A percentile compares a stretch with the other conserved stretches of the same genome.
These are phyloP conservation scores for Astragalus membranaceus DNA, from an alignment of 306 rosid genomes.

Conservation along the genomic window DNA sequence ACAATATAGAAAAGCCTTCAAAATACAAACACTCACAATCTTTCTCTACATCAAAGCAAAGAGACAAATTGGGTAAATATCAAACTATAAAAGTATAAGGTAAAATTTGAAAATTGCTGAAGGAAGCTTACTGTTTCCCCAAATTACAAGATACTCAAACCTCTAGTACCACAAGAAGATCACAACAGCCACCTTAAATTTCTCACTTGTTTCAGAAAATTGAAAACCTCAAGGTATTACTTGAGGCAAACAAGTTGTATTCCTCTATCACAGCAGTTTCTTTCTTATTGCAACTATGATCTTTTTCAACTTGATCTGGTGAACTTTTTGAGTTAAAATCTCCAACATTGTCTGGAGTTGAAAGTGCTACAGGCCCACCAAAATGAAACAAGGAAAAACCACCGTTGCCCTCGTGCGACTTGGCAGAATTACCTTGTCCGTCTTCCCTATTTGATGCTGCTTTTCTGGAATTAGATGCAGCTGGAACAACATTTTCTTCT, in stretches of 20 bases:
- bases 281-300: conserved; percentile 47
- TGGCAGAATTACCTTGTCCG: conserved; percentile 40
- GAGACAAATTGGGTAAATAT: conserved; percentile 46
- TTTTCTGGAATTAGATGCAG: conserved; percentile 32
- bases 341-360: conserved; percentile 31
- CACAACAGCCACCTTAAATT: conserved; percentile 51
- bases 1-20: conserved; percentile 17
- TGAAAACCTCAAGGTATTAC: conserved; percentile 62
- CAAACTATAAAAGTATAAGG: conserved; percentile 38
- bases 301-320: conserved; percentile 40
- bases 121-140: conserved; percentile 63
- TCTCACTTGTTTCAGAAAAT: conserved; percentile 58
- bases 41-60: conserved; percentile 46
- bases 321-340: conserved; percentile 33
- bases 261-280: conserved; percentile 63
- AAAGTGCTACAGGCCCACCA: conserved; percentile 82
- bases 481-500: conserved; percentile 33
- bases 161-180: conserved; percentile 47
- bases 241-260: conserved; percentile 90
- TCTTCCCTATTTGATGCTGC: conserved; percentile 29
- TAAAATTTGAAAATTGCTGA: conserved; percentile 35
- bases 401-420: conserved; percentile 29
- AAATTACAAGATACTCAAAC: conserved; percentile 53
- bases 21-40: conserved; percentile 57
- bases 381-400: conserved; percentile 85